Conservation (phyloP, 2,329 filamentous ascomycete species). For the Didymella arachidicola region DNA sequence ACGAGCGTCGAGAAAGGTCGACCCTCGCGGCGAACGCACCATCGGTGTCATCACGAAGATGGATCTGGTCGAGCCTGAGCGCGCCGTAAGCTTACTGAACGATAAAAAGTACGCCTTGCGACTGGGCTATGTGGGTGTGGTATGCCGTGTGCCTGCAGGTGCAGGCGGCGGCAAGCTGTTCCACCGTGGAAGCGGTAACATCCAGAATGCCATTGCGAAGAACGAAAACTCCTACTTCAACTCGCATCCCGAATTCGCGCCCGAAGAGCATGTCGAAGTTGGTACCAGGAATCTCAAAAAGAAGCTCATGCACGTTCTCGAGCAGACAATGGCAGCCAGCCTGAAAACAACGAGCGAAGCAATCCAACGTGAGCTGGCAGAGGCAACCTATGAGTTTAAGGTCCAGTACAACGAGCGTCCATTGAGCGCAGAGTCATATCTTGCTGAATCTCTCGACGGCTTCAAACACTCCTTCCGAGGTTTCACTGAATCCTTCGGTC, state of each 20-base stretch:
- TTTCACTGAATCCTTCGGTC: conserved; percentile 87
- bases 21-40: conserved; percentile 91
- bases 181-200: conserved; percentile 79
- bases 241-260: conserved; percentile 83
- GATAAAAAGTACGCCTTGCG: conserved; percentile 94
- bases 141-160: conserved; percentile 77
- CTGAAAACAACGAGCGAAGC: conserved; percentile 88
- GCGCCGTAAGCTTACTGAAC: conserved; percentile 78
- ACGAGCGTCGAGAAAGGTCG: conserved; percentile 86
- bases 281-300: conserved; percentile 88
- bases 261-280: conserved; percentile 74
- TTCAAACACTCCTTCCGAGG: conserved; percentile 99
- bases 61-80: conserved; percentile 87
- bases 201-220: conserved; percentile 80
- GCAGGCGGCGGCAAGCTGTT: conserved; percentile 73
- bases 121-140: conserved; percentile 95
- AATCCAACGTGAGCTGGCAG: conserved; percentile 92
- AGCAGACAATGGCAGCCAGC: conserved; percentile 95
- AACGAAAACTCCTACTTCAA: conserved; percentile 91
- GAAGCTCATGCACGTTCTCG: conserved; percentile 95
- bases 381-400: conserved; percentile 98
- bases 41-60: conserved; percentile 99
- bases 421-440: conserved; percentile 92
- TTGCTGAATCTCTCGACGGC: conserved; percentile 91
- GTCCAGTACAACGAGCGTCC: conserved; percentile 98